Evolutionary conservation across 1,139 yeast species (phyloP).

Genomic region (Pichia sorboxylosa): DNA sequence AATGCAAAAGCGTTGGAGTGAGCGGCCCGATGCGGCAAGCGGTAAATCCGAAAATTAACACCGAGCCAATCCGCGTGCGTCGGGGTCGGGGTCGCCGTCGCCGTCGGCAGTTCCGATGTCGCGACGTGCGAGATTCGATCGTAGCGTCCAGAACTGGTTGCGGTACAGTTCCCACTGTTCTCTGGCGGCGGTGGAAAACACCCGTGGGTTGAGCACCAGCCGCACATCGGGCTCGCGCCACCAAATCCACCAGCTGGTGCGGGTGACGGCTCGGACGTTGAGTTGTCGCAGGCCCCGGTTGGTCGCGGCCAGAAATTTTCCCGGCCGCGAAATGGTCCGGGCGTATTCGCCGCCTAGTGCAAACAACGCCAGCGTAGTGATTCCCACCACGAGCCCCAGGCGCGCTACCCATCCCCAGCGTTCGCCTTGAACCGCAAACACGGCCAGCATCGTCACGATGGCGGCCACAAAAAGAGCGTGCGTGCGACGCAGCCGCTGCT

Average conservation of each 20-base stretch:
- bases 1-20: no score
- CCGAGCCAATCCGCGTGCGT: constrained; percentile 1
- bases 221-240: constrained; percentile 46
- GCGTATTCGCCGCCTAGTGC: constrained; percentile 84
- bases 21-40: no score
- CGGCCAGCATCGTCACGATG: constrained; percentile 46
- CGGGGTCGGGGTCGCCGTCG: neutral
- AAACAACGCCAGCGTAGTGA: constrained; percentile 63
- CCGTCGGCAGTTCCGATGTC: neutral
- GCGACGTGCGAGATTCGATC: neutral
- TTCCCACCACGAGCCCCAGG: no score
- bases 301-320: constrained; percentile 64
- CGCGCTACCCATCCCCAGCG: constrained; percentile 73
- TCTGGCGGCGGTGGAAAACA: constrained; percentile 69
- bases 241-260: constrained; percentile 64
- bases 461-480: constrained; percentile 52
- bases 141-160: constrained; percentile 80
- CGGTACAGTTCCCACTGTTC: constrained; percentile 95
- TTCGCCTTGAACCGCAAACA: constrained; percentile 83
- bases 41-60: neutral
- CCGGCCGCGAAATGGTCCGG: constrained; percentile 72
- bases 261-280: constrained; percentile 65
- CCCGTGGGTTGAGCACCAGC: constrained; percentile 67
- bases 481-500: constrained; percentile 56
- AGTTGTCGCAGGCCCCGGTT: constrained; percentile 81